Conservation (phyloP, 2,329 filamentous ascomycete species). For the Ophiostoma novo-ulmi region DNA sequence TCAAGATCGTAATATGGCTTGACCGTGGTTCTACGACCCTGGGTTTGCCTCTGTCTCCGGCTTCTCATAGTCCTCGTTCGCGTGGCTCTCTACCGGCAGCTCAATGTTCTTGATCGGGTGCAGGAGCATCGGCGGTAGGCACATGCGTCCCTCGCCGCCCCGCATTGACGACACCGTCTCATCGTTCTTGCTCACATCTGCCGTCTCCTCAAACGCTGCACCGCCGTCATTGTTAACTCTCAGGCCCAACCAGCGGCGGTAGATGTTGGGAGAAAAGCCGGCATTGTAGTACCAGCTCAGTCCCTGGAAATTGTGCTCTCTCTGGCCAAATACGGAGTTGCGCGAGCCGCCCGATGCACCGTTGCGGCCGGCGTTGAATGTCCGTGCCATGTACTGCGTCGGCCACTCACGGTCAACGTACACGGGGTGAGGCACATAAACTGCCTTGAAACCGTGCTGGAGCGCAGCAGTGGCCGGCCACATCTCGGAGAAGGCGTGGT, state of each 20-base stretch:
- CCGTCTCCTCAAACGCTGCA: constrained; percentile 65
- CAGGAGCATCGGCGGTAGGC: constrained; percentile 79
- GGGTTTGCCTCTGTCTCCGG: constrained; percentile 50
- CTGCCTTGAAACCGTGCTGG: constrained; percentile 88
- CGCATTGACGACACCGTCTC: constrained; percentile 48
- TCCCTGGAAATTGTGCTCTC: constrained; percentile 83
- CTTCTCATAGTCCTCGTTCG: constrained; percentile 44
- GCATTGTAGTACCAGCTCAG: constrained; percentile 91
- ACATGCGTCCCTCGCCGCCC: constrained; percentile 79
- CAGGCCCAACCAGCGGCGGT: constrained; percentile 79
- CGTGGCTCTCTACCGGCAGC: constrained; percentile 55
- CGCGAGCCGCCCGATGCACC: constrained; percentile 68
- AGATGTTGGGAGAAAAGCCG: constrained; percentile 74
- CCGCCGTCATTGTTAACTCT: constrained; percentile 73
- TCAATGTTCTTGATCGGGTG: constrained; percentile 81
- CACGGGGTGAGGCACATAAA: constrained; percentile 83
- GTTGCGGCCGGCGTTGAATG: constrained; percentile 75
- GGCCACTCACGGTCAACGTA: constrained; percentile 88
- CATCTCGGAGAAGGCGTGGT: constrained; percentile 94
- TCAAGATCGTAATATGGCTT: background rate
- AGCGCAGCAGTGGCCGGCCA: constrained; percentile 84
- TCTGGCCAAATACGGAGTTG: constrained; percentile 70
- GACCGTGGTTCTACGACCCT: constrained; percentile 32
- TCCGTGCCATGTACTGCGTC: constrained; percentile 65
- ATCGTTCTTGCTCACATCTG: constrained; percentile 48